Base-by-base conservation (phyloP, 768 basidiomycete genomes). In the Boletus pseudopeckii region DNA sequence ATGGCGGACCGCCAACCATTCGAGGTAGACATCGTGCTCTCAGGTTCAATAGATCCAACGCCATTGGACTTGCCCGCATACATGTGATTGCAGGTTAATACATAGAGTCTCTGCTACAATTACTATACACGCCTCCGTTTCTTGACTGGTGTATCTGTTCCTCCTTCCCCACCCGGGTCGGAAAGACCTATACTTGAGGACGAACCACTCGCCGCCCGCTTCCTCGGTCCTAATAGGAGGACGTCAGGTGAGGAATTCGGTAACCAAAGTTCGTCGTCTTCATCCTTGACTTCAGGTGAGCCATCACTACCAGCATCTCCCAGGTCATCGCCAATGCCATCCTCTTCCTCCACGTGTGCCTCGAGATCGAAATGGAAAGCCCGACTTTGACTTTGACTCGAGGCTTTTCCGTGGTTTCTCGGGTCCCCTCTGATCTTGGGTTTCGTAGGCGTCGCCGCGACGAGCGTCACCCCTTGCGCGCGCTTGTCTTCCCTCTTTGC, bases 401-500 rank as follows among this genome's bases (percentile, higher is more conserved):
- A 15, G 13, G 45, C 20, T n/a, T 17, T 50, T 37, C 46, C 58
- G 43, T 49, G 22, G 37, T 42, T 56, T 40, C 53, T 47, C 45
- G 47, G 2, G 11, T 51, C 47, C 26, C 36, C 56, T 48, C 55
- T 55, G 42, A 50, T 42, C 34, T 61, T 64, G 41, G 70, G 64
- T 56, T 80, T 80, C 18, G 71, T 71, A 5, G 84, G 84, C 13
- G 83, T 86, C 13, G 80, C 80, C 2, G 75, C 76, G 22, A 86
- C 83, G 26, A 86, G 75, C 7, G 67, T 72, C 24, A 71, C 54
- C 10, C 59, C 64, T 26, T 54, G 62, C 7, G 40, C 14, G 14
- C 7, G 33, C 17, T 20, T 54, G 15, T 48, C 55, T 7, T 56
- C 52, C 33, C 47, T 55, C 30, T 43, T 61, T 13, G 20, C 9